Base-by-base conservation (phyloP, 2,329 filamentous ascomycete genomes). In the Cladobotryum mycophilum region DNA sequence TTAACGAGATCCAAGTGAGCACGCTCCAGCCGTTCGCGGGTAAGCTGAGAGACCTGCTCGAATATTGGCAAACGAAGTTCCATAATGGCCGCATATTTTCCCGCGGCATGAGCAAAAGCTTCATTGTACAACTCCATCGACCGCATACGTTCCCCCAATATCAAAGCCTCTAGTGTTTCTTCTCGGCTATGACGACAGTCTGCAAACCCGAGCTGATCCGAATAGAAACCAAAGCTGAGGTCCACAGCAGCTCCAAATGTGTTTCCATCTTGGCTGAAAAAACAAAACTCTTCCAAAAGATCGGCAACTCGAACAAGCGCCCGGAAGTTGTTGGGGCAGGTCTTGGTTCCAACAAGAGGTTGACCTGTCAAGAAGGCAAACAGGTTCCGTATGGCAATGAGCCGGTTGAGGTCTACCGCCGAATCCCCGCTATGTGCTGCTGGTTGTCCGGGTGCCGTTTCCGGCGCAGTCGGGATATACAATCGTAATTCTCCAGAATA, bases 61-160 rank as follows among this genome's bases (percentile, higher is more conserved):
- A 83, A 91, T 44, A 93, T 80, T 0, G 83, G 80, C 45, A 82
- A 84, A 41, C 82, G 79, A 43, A 90, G 70, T 2, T 78, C 74
- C 49, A 83, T 77, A 53, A 90, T 81, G 33, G 89, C 77, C 17
- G 88, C 80, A 53, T 92, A 89, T 67, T 93, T 95, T 45, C 92
- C 93, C 9, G 88, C 89, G 1, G 85, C 89, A 66, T 97, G 93
- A 5, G 90, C 84, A 62, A 96, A 97, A 0, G 89, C 89, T 67
- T 96, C 90, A 52, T 88, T 89, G 69, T 95, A 97, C 2, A 99
- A 77, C 7, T 84, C 78, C 60, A 85, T 81, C 44, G 81, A 95
- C 52, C 85, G 84, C 83, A 97, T 88, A 36, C 81, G 81, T 70
- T 99, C 92, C 50, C 88, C 91, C 11, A 99, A 74, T n/a, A 97